Evolutionary conservation across 2,329 filamentous ascomycete genomes (phyloP), one percentile per base, ranked within the genome.

Genomic region (Thelonectria discophora): DNA sequence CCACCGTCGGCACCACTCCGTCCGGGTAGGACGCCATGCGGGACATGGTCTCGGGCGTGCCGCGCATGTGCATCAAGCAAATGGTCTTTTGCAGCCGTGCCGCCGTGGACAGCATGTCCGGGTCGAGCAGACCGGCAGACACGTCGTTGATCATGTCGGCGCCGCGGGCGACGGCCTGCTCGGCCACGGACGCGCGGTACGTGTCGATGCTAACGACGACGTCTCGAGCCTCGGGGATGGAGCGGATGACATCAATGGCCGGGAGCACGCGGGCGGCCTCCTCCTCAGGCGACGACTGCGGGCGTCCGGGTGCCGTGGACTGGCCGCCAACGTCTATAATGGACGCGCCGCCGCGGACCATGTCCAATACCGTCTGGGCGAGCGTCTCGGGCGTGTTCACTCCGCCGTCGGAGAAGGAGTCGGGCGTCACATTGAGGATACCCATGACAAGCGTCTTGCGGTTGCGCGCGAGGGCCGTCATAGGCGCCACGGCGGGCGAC

Each of bases 121-220:
- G 79, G 74, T 98, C 95, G 52, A 97, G 81, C 4, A 82, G 74
- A 3, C 95, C 95, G 1, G 90, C 93, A 0, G 93, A 96, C 37
- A 99, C 89, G 76, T 99, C 95, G 78, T 99, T 99, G 79, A 99
- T 88, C 65, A 99, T 91, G 74, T 97, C 90, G 7, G 94, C 94
- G 52, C 95, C 95, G 5, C 89, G 91, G 24, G 82, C 79, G 58
- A 95, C 83, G 17, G 93, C 92, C 18, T 87, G 87, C 69, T 89
- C 86, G 2, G 94, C 95, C 2, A 99, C 94, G 1, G 82, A 80
- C 0, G 94, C 91, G 32, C 93, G 91, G 79, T 97, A 99, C 3
- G 95, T 99, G 79, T 99, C 95, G 62, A 99, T 83, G 74, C 92
- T 96, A 72, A 97, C 89, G 65, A 88, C 86, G n/a, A 93, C 77